Conservation (phyloP, 371 early-diverging fungal genomes). For the Mortierella sp. region DNA sequence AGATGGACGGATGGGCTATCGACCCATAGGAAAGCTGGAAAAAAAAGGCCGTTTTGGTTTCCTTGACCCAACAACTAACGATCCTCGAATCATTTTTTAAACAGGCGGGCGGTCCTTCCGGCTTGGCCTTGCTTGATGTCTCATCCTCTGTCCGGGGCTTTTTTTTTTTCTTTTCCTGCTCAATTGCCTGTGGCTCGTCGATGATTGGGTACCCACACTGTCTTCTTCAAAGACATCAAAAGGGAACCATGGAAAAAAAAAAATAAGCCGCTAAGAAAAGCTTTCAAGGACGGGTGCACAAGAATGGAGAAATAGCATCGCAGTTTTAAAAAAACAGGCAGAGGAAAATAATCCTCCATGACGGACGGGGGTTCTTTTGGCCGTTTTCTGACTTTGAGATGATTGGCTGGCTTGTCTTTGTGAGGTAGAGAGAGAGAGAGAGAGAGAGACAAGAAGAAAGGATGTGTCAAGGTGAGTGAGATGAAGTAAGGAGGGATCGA, state of each 20-base stretch:
- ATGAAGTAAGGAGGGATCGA: background rate
- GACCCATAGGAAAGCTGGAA: background rate
- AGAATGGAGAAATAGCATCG: slow-evolving; percentile 3
- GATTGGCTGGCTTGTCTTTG: background rate
- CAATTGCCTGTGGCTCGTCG: background rate
- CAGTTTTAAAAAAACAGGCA: background rate
- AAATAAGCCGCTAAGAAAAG: slow-evolving; percentile 4
- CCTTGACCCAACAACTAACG: background rate
- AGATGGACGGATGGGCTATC: background rate
- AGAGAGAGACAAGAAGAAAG: background rate
- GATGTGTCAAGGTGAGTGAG: slow-evolving; percentile 8
- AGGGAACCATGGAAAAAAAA: slow-evolving; percentile 4
- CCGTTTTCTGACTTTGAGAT: background rate
- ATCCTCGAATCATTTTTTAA: background rate
- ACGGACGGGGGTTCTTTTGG: slow-evolving; percentile 6
- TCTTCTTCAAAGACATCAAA: background rate
- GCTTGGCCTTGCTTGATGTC: background rate
- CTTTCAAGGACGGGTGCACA: background rate
- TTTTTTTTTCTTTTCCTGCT: background rate
- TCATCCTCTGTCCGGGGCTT: slow-evolving; percentile 2
- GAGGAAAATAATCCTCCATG: background rate
- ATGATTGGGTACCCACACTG: slow-evolving; percentile 1
- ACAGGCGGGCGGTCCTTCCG: background rate
- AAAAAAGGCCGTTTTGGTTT: slow-evolving; percentile 1
- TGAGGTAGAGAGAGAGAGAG: background rate